phyloP scores from a whole-genome alignment of 768 basidiomycete genomes.

The Leucosporidium creatinivorum region DNA sequence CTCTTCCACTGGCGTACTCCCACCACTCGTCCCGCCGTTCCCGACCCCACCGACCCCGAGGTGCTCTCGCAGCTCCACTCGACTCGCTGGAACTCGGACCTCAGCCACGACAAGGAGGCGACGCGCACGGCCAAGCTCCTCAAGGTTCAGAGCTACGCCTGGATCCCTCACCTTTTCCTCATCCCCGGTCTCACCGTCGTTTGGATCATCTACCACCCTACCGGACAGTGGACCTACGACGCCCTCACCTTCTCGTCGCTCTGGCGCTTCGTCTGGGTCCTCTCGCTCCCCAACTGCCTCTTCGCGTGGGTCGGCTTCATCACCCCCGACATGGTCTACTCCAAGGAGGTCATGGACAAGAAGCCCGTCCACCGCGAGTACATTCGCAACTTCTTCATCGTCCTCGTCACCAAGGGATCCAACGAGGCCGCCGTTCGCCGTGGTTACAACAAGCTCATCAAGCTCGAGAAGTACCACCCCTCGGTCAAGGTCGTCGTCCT shows the following conservation, averaged over 20 bases:
- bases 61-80: constrained; percentile 40
- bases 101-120: constrained; percentile 37
- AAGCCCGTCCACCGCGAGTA: constrained; percentile 38
- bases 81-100: constrained; percentile 39
- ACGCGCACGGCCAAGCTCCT: constrained; percentile 36
- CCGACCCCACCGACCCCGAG: constrained; percentile 38
- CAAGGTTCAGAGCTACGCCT: constrained; percentile 36
- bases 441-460: constrained; percentile 39
- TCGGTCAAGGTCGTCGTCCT: constrained; percentile 40
- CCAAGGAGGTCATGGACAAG: constrained; percentile 35
- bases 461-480: constrained; percentile 40
- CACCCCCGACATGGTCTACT: constrained; percentile 38
- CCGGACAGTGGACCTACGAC: constrained; percentile 36
- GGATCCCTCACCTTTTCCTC: constrained; percentile 39
- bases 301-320: constrained; percentile 39
- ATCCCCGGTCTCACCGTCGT: constrained; percentile 37
- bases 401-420: constrained; percentile 41
- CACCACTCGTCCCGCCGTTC: constrained; percentile 35
- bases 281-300: constrained; percentile 40
- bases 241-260: constrained; percentile 38
- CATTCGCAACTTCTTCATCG: constrained; percentile 41
- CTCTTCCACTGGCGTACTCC: constrained; percentile 38
- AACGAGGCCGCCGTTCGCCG: constrained; percentile 40
- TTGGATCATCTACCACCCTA: constrained; percentile 38
- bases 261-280: constrained; percentile 40